Conservation (phyloP, 2,329 filamentous ascomycete species). For the Teratosphaeria epicoccoides region DNA sequence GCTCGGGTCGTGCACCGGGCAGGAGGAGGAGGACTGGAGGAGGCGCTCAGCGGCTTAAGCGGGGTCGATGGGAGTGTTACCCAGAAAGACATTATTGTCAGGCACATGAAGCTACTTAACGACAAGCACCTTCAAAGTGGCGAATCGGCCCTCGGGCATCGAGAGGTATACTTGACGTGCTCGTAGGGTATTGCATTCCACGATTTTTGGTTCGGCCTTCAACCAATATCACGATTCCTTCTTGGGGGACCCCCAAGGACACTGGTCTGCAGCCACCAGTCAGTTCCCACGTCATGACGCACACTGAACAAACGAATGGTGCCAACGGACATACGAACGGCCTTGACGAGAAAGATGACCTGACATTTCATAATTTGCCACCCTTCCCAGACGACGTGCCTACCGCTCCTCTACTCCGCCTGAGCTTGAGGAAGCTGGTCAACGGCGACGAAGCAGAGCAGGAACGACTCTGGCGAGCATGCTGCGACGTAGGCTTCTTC, state of each 20-base stretch:
- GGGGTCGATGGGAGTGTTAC: background rate
- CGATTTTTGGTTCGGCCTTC: no score
- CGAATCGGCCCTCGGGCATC: background rate
- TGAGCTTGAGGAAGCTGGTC: slow-evolving; percentile 29
- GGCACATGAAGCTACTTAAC: no score
- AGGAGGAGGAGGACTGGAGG: background rate
- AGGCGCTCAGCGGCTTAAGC: background rate
- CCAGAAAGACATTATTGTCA: no score
- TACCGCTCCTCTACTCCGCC: slow-evolving; percentile 31
- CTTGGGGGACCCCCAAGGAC: no score
- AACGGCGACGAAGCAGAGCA: slow-evolving; percentile 23
- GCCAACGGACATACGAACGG: background rate
- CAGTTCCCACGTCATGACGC: no score
- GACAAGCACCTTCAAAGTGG: background rate
- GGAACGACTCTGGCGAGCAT: slow-evolving; percentile 29
- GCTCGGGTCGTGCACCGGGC: background rate
- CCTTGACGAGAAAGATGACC: background rate
- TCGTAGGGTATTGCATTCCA: no score
- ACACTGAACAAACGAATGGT: background rate
- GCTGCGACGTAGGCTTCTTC: slow-evolving; percentile 43
- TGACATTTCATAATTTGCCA: slow-evolving; percentile 12
- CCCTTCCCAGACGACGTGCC: slow-evolving; percentile 30
- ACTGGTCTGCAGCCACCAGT: no score
- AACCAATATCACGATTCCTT: no score
- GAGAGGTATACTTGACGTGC: no score